A percentile compares a stretch with the other conserved stretches of the same genome.
Evolutionary conservation across 805 yeast species (phyloP).

Genomic region (Nakazawaea ambrosiae): DNA sequence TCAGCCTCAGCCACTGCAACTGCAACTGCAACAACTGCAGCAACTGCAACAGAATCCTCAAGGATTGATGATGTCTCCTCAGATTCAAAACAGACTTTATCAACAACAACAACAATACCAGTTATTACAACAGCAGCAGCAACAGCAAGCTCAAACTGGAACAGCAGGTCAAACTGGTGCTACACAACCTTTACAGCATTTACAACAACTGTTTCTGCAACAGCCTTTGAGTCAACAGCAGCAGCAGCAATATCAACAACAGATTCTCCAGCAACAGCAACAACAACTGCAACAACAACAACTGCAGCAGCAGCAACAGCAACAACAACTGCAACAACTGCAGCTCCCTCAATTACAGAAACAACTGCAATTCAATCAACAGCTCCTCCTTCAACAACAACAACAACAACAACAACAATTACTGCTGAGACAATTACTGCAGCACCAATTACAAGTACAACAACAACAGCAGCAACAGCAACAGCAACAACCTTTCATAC

Average conservation of each 20-base stretch:
- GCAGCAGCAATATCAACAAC: slow-evolving; percentile 14
- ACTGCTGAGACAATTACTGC: slow-evolving; percentile 5
- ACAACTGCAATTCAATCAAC: slow-evolving; percentile 14
- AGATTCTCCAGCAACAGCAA: slow-evolving; percentile 11
- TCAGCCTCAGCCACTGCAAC: slow-evolving; percentile 8
- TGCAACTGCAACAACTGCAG: slow-evolving; percentile 16
- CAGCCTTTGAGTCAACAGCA: slow-evolving; percentile 11
- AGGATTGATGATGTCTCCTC: slow-evolving; percentile 28
- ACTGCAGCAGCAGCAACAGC: slow-evolving; percentile 14
- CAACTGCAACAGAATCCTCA: slow-evolving; percentile 15
- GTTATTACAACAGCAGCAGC: slow-evolving; percentile 15
- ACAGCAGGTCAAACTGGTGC: slow-evolving; percentile 7
- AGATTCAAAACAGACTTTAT: slow-evolving; percentile 22
- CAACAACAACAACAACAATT: slow-evolving; percentile 16
- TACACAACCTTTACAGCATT: slow-evolving; percentile 9
- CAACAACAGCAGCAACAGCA: slow-evolving; percentile 18
- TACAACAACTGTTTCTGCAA: slow-evolving; percentile 14
- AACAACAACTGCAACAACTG: slow-evolving; percentile 14
- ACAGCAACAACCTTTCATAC: slow-evolving; percentile 12
- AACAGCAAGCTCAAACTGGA: slow-evolving; percentile 13
- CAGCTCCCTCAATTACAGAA: slow-evolving; percentile 11
- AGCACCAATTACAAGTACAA: slow-evolving; percentile 12
- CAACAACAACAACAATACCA: slow-evolving; percentile 20
- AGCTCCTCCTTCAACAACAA: slow-evolving; percentile 14
- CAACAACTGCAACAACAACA: slow-evolving; percentile 14